Evolutionary conservation across 768 basidiomycete species (phyloP).

Genomic region (Russula earlei): DNA sequence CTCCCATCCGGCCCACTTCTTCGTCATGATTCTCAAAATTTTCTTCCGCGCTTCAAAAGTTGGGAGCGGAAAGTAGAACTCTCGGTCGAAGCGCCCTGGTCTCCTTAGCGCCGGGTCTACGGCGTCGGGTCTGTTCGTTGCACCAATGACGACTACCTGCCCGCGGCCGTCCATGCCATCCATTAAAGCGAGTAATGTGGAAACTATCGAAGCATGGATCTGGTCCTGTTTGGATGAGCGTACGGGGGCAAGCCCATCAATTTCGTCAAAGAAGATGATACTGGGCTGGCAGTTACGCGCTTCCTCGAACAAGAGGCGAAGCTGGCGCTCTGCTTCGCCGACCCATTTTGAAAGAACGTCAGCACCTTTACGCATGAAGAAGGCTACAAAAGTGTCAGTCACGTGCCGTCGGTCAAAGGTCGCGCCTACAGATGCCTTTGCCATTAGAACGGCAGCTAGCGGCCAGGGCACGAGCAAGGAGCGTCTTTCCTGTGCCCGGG

Average conservation of each 20-base stretch:
- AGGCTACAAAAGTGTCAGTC: constrained; percentile 44
- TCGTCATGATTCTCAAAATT: constrained; percentile 86
- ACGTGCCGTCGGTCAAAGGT: not conserved
- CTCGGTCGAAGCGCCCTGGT: constrained; percentile 92
- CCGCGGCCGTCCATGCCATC: constrained; percentile 99
- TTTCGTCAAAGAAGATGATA: constrained; percentile 99
- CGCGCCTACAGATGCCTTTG: constrained; percentile 67
- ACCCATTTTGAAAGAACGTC: constrained; percentile 99
- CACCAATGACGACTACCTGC: constrained; percentile 95
- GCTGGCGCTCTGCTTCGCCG: constrained; percentile 94
- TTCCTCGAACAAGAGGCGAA: constrained; percentile 92
- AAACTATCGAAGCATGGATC: constrained; percentile 96
- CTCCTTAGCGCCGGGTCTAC: constrained; percentile 91
- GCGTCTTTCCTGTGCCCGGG: constrained; percentile 96
- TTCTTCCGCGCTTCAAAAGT: constrained; percentile 74
- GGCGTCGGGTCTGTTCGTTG: constrained; percentile 96
- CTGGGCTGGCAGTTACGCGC: constrained; percentile 86
- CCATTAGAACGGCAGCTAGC: constrained; percentile 84
- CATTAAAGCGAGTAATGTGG: constrained; percentile 92
- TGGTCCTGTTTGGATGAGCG: constrained; percentile 98
- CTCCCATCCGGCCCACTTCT: constrained; percentile 80
- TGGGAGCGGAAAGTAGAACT: constrained; percentile 96
- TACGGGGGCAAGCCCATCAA: constrained; percentile 96
- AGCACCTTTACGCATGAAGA: constrained; percentile 99
- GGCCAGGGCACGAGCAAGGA: constrained; percentile 88